Percentiles rank a stretch among this genome's conserved stretches.
Evolutionary conservation across 2,329 filamentous ascomycete species (phyloP).

Genomic region (Ophiostoma sp.): DNA sequence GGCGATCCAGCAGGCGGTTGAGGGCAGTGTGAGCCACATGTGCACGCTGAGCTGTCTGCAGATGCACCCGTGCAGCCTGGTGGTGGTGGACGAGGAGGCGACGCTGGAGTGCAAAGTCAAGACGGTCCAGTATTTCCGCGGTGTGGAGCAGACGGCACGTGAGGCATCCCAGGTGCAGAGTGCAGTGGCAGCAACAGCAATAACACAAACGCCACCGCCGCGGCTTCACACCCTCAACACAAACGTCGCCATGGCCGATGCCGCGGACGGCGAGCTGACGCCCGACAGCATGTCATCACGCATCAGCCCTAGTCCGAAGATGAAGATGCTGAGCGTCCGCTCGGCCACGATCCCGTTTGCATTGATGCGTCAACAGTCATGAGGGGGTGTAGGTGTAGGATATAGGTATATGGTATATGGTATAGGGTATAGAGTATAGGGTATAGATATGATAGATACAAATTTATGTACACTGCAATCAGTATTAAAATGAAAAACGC

Average conservation of each 20-base stretch:
- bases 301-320: slow-evolving; percentile 12
- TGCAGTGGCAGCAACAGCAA: neutral
- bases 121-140: slow-evolving; percentile 64
- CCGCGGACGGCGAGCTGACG: slow-evolving; percentile 19
- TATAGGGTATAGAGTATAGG: too few relatives aligned
- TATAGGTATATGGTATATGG: too few relatives aligned
- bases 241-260: neutral
- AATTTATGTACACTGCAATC: neutral
- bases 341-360: slow-evolving; percentile 24
- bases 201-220: neutral
- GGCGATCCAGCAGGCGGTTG: slow-evolving; percentile 69
- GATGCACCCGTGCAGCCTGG: slow-evolving; percentile 68
- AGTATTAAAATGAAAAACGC: too few relatives aligned
- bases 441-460: neutral
- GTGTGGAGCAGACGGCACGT: slow-evolving; percentile 47
- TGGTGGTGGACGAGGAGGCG: slow-evolving; percentile 72
- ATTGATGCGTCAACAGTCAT: neutral
- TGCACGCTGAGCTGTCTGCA: slow-evolving; percentile 75
- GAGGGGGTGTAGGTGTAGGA: neutral
- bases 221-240: slow-evolving; percentile 10
- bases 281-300: slow-evolving; percentile 27
- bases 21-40: slow-evolving; percentile 75
- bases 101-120: slow-evolving; percentile 64
- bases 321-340: slow-evolving; percentile 20
- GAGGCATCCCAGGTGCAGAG: neutral